These are phyloP conservation scores for Cryptococcus hybrid DNA, from an alignment of 1,284 basidiomycete species.

Conservation along the genomic window DNA sequence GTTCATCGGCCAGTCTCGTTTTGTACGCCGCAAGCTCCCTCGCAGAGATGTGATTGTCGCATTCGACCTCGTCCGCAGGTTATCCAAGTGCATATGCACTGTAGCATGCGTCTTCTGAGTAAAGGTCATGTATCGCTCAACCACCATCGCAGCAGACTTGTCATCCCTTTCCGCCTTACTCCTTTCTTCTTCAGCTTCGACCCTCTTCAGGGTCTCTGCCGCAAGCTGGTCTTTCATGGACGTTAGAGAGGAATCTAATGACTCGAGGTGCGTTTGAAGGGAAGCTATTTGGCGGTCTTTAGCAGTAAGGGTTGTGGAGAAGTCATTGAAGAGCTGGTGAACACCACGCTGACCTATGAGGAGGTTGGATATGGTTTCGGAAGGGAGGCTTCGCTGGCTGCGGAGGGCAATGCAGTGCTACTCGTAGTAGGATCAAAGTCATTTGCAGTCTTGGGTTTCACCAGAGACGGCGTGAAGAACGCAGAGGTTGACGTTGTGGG, in stretches of 20 bases:
- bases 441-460: neutral
- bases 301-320: constrained; percentile 29
- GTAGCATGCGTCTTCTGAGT: constrained; percentile 73
- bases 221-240: constrained; percentile 58
- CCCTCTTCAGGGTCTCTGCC: constrained; percentile 56
- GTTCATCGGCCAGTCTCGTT: constrained; percentile 23
- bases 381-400: constrained; percentile 6
- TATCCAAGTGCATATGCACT: constrained; percentile 64
- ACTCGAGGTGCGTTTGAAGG: constrained; percentile 73
- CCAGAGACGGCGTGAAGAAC: constrained; percentile 20
- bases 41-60: constrained; percentile 62
- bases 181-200: constrained; percentile 58
- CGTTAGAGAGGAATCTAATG: constrained; percentile 63
- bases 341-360: constrained; percentile 47
- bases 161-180: constrained; percentile 63
- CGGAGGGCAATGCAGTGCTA: neutral
- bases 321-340: constrained; percentile 45
- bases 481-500: constrained; percentile 8
- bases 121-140: constrained; percentile 87
- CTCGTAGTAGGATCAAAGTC: neutral
- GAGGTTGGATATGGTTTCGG: constrained; percentile 45
- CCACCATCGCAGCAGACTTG: constrained; percentile 74
- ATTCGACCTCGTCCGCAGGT: constrained; percentile 58
- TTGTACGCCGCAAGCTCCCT: constrained; percentile 30
- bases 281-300: constrained; percentile 61